Evolutionary conservation across 2,329 filamentous ascomycete species (phyloP).

Genomic region (Trichoderma koningii): DNA sequence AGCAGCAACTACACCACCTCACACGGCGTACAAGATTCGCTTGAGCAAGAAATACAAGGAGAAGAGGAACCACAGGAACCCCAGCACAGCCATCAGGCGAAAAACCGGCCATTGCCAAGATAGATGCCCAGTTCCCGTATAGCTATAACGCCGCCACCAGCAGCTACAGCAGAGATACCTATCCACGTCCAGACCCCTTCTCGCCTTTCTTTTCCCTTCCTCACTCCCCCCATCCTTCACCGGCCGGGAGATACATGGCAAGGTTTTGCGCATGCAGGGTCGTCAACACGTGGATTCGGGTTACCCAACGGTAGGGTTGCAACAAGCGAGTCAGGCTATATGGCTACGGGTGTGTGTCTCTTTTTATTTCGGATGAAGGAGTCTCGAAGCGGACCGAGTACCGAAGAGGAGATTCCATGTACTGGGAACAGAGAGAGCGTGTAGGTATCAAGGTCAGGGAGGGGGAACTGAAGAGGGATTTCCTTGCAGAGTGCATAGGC

Average conservation of each 20-base stretch:
- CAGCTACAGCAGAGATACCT: constrained; percentile 6
- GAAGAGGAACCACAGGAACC: no score
- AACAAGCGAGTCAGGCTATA: constrained; percentile 17
- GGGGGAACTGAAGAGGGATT: no score
- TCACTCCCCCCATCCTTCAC: not conserved
- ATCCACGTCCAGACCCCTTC: not conserved
- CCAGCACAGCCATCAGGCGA: not conserved
- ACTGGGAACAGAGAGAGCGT: not conserved
- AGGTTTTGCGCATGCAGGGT: constrained; percentile 8
- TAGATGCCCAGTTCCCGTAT: not conserved
- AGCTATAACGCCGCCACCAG: not conserved
- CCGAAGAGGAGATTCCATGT: not conserved
- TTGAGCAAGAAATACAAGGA: not conserved
- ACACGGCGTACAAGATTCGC: not conserved
- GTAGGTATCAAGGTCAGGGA: no score
- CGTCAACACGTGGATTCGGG: constrained; percentile 20
- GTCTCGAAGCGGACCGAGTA: not conserved
- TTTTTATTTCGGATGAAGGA: not conserved
- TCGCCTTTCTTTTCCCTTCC: no score
- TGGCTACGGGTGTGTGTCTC: no score
- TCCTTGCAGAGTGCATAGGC: no score
- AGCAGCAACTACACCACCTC: not conserved
- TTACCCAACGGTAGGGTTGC: constrained; percentile 12
- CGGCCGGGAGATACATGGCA: not conserved
- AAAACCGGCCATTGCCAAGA: not conserved